Evolutionary conservation across 2,329 filamentous ascomycete genomes (phyloP).

Genomic region (Lachnellula hyalina): DNA sequence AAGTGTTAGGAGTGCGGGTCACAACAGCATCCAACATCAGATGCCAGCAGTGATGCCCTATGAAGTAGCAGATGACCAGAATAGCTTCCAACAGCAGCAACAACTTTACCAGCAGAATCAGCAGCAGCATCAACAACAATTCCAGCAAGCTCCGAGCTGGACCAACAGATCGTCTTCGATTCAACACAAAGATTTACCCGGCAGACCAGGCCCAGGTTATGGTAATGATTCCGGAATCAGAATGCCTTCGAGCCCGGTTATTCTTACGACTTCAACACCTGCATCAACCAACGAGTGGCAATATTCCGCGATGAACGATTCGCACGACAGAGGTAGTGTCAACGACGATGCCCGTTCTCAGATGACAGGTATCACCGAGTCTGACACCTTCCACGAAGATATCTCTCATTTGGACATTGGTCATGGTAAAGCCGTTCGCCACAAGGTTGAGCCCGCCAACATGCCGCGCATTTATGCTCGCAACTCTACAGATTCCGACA

Average conservation of each 20-base stretch:
- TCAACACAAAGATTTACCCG: not conserved
- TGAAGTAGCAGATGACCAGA: constrained; percentile 1
- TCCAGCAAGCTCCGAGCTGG: constrained; percentile 8
- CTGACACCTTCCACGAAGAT: constrained; percentile 34
- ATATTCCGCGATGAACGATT: not conserved
- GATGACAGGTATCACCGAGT: constrained; percentile 29
- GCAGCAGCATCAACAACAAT: constrained; percentile 8
- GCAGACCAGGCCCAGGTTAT: no score
- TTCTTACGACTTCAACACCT: no score
- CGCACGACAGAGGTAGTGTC: constrained; percentile 2
- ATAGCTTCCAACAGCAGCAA: constrained; percentile 4
- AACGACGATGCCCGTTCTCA: constrained; percentile 27
- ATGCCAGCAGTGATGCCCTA: not conserved
- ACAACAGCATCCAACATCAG: not conserved
- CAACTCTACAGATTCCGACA: constrained; percentile 38
- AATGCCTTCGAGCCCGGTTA: no score
- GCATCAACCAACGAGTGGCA: no score
- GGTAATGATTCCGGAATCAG: not conserved
- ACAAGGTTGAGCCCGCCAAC: constrained; percentile 44
- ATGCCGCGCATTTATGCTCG: constrained; percentile 50
- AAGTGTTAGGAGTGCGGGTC: no score
- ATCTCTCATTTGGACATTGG: constrained; percentile 38
- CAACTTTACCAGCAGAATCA: not conserved
- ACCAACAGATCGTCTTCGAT: constrained; percentile 9
- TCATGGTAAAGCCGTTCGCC: constrained; percentile 40